Base-by-base conservation (phyloP, 306 rosid genomes). In the Prunus mira region DNA sequence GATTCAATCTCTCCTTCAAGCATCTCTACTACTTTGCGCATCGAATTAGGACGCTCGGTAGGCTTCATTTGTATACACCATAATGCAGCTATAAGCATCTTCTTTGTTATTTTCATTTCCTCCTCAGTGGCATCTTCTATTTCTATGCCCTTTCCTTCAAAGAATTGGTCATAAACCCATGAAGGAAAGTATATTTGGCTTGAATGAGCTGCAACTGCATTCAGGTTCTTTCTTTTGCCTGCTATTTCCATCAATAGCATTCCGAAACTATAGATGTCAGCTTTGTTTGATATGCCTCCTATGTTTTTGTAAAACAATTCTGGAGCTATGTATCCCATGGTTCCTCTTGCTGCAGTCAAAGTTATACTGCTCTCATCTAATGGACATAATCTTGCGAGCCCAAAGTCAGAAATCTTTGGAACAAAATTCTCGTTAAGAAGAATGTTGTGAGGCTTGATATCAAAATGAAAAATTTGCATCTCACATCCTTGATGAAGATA, bases 401-500 rank as follows among this genome's bases (percentile, higher is more conserved):
- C 73, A 24, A 68, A 6, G 24, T 24, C 24, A 24, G 58, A 68
- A 47, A 68, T 10, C 57, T 47, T 68, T 15, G 58, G 73, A 68
- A 47, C 41, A 7, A 68, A 68, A 3, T 68, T 68, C 1, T 12
- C 58, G 14, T 32, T 32, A 32, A 32, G 38, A 32, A 32, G 38
- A 32, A 32, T 32, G 38, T 32, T 32, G 38, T 32, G 73, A 15
- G 73, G 72, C 58, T 68, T 68, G 12, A 68, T 24, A 68, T 68
- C 73, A 7, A 68, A 68, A 68, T 68, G 73, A 38, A 68, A 18
- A 46, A 68, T 68, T 24, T 47, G 52, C 73, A 68, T 47, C 14
- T 68, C 55, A 28, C 58, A 68, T 22, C 73, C 58, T 47, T 17
- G 57, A 47, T 68, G 72, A 1, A 68, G 14, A 14, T 68, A 68